These are phyloP conservation scores for Fusarium buharicum DNA, from an alignment of 2,329 filamentous ascomycete genomes.

Conservation along the genomic window DNA sequence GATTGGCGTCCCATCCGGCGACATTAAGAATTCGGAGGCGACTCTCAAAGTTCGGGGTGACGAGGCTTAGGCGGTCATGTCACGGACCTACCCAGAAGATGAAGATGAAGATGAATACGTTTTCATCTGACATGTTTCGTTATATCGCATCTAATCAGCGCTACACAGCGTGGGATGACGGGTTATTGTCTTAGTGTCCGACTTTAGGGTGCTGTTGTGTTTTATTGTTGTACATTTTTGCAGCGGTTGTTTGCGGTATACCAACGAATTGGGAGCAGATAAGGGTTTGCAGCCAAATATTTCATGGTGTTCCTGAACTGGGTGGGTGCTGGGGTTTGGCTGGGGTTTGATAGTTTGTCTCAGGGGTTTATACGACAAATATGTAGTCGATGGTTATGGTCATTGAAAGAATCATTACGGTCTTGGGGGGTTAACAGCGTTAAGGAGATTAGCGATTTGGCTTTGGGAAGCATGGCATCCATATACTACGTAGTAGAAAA, in stretches of 20 bases:
- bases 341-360: constrained; percentile 20
- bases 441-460: neutral
- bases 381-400: constrained; percentile 12
- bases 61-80: constrained; percentile 43
- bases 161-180: constrained; percentile 7
- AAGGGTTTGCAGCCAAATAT: neutral
- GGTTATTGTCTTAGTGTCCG: constrained; percentile 7
- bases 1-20: constrained; percentile 52
- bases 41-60: constrained; percentile 45
- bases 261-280: constrained; percentile 1
- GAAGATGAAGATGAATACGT: neutral
- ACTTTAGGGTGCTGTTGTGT: constrained; percentile 18
- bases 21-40: constrained; percentile 40
- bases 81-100: neutral
- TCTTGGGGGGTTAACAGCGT: neutral
- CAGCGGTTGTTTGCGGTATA: constrained; percentile 12
- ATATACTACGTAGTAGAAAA: no score
- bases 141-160: constrained; percentile 19
- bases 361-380: no score
- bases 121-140: neutral
- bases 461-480: neutral
- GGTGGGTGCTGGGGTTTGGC: constrained; percentile 16
- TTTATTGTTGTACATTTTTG: constrained; percentile 17
- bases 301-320: constrained; percentile 24
- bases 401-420: constrained; percentile 6